Conservation (phyloP, 2,329 filamentous ascomycete genomes). For the Chaetoscypha palmicola region DNA sequence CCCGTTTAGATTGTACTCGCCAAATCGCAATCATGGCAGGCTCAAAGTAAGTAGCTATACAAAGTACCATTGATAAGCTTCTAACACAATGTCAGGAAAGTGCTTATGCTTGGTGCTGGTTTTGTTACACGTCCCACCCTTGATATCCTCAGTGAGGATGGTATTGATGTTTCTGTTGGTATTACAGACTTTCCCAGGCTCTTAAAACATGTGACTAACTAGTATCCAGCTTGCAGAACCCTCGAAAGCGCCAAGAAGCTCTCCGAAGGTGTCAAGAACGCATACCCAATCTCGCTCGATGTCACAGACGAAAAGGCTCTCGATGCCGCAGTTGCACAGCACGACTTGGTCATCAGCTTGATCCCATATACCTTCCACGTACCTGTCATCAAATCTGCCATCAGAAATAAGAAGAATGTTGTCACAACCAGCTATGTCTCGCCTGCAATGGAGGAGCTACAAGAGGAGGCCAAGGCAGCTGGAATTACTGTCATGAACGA, state of each 20-base stretch:
- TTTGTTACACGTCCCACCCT: constrained; percentile 52
- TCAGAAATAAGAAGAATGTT: constrained; percentile 89
- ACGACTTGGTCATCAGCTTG: constrained; percentile 71
- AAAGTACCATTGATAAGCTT: background rate
- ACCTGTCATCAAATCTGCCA: constrained; percentile 85
- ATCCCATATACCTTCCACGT: constrained; percentile 92
- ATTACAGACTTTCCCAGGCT: constrained; percentile 17
- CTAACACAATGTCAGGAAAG: constrained; percentile 25
- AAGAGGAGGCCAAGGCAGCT: constrained; percentile 74
- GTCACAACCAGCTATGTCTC: constrained; percentile 94
- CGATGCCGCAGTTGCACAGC: constrained; percentile 71
- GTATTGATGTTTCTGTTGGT: constrained; percentile 51
- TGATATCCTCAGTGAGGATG: constrained; percentile 49
- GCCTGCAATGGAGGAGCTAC: constrained; percentile 84
- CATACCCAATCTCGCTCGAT: constrained; percentile 74
- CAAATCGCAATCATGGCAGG: constrained; percentile 20
- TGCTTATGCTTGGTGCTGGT: constrained; percentile 44
- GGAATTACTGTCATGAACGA: constrained; percentile 98
- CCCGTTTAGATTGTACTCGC: background rate
- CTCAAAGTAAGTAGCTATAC: constrained; percentile 16
- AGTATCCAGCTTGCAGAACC: constrained; percentile 65
- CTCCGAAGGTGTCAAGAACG: constrained; percentile 62
- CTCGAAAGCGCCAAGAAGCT: constrained; percentile 71
- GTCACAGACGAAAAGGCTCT: constrained; percentile 70
- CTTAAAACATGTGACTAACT: background rate